phyloP scores from a whole-genome alignment of 164 flowering plant genomes.

The Platanus orientalis region DNA sequence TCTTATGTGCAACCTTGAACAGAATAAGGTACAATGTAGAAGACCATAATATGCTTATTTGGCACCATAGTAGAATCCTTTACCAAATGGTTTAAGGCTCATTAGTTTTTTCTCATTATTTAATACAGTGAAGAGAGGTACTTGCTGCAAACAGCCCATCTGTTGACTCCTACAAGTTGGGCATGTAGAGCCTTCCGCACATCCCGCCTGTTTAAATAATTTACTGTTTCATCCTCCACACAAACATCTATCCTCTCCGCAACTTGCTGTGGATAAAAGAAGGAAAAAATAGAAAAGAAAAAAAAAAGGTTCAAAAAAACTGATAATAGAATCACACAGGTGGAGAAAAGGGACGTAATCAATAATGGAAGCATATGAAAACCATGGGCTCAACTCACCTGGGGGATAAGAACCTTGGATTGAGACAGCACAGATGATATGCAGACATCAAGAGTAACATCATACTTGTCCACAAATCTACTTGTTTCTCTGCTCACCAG shows the following conservation, averaged over 20 bases:
- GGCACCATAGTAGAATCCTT: too few relatives aligned
- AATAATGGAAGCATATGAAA: not conserved
- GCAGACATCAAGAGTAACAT: constrained; percentile 87
- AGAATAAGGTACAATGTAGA: too few relatives aligned
- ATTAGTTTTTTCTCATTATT: too few relatives aligned
- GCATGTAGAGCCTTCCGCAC: constrained; percentile 83
- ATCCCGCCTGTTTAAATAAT: constrained; percentile 65
- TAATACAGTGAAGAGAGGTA: constrained; percentile 22
- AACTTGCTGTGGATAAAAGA: constrained; percentile 32
- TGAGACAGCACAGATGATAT: constrained; percentile 59
- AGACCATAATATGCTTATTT: too few relatives aligned
- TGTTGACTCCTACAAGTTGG: constrained; percentile 52
- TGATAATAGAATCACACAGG: not conserved
- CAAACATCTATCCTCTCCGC: constrained; percentile 66
- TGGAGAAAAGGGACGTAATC: not conserved
- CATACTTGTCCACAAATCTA: constrained; percentile 72
- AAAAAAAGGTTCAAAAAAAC: not conserved
- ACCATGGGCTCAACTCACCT: constrained; percentile 25
- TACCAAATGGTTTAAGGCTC: too few relatives aligned
- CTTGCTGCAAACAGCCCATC: constrained; percentile 83
- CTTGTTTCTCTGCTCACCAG: constrained; percentile 66
- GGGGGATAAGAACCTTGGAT: constrained; percentile 54
- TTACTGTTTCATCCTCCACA: constrained; percentile 71
- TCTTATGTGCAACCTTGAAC: too few relatives aligned
- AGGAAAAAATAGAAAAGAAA: not conserved